These are phyloP conservation scores for Aspergillus proliferans DNA, from an alignment of 2,329 filamentous ascomycete genomes.

Conservation along the genomic window DNA sequence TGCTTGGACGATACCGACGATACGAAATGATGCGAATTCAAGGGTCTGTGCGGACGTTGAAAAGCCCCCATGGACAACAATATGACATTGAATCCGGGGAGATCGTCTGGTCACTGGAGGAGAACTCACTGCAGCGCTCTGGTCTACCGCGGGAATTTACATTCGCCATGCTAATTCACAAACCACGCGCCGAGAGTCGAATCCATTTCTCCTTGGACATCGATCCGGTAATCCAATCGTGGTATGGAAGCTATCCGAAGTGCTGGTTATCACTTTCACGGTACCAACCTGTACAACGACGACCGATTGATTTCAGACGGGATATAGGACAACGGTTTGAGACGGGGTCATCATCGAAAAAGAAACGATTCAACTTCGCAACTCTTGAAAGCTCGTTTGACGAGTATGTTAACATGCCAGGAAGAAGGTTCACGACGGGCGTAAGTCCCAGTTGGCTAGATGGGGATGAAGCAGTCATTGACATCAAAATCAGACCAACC, in stretches of 20 bases:
- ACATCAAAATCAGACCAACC: not conserved
- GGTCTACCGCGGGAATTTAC: constrained; percentile 48
- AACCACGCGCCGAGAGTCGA: constrained; percentile 35
- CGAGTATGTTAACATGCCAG: constrained; percentile 42
- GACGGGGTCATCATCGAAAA: constrained; percentile 25
- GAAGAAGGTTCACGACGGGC: constrained; percentile 31
- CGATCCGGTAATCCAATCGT: constrained; percentile 36
- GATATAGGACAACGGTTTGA: constrained; percentile 42
- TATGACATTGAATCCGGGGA: constrained; percentile 41
- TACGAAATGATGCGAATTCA: constrained; percentile 49
- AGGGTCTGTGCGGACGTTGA: constrained; percentile 39
- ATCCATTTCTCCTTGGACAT: constrained; percentile 38
- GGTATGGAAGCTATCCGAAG: constrained; percentile 37
- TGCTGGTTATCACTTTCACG: constrained; percentile 33
- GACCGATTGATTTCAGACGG: constrained; percentile 33
- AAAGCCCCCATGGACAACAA: constrained; percentile 26
- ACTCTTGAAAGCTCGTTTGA: constrained; percentile 36
- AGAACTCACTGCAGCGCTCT: constrained; percentile 44
- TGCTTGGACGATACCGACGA: constrained; percentile 38
- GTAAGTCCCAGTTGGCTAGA: constrained; percentile 8
- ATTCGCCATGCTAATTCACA: constrained; percentile 46
- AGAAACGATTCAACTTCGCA: constrained; percentile 44
- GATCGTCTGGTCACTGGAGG: constrained; percentile 47
- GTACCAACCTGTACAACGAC: constrained; percentile 34
- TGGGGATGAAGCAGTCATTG: not conserved